Evolutionary conservation across 2,329 filamentous ascomycete species (phyloP).

Genomic region (Sporothrix pallida): DNA sequence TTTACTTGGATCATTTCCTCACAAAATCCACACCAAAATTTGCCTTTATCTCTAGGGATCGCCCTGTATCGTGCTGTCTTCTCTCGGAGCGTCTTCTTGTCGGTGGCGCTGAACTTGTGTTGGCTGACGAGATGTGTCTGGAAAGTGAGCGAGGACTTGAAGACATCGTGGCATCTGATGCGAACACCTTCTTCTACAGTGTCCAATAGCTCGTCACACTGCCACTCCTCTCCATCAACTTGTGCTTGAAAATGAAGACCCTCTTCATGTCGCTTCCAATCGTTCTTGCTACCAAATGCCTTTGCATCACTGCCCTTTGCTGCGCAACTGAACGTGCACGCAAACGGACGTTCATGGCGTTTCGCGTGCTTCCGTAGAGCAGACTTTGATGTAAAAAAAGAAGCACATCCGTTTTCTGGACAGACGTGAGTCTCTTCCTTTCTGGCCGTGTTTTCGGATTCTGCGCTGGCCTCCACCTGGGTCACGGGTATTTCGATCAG

Average conservation of each 20-base stretch:
- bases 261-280: slow-evolving; percentile 91
- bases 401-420: background rate
- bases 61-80: slow-evolving; percentile 63
- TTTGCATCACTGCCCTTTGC: slow-evolving; percentile 51
- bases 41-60: slow-evolving; percentile 65
- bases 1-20: slow-evolving; percentile 57
- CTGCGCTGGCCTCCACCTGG: background rate
- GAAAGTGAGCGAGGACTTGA: background rate
- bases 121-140: slow-evolving; percentile 37
- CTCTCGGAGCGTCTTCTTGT: slow-evolving; percentile 45
- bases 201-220: slow-evolving; percentile 59
- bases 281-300: slow-evolving; percentile 87
- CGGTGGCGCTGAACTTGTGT: slow-evolving; percentile 52
- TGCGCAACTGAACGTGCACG: slow-evolving; percentile 66
- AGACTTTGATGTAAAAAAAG: background rate
- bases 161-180: background rate
- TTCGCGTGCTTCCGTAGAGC: slow-evolving; percentile 73
- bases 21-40: slow-evolving; percentile 93
- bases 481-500: background rate
- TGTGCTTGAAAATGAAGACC: slow-evolving; percentile 66
- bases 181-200: background rate
- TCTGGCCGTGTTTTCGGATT: slow-evolving; percentile 13
- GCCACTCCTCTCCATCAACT: slow-evolving; percentile 58
- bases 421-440: background rate
- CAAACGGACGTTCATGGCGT: slow-evolving; percentile 79